A percentile compares a stretch with the other conserved stretches of the same genome.
Conservation (phyloP, 2,329 filamentous ascomycete genomes). For the Thyridium curvatum region DNA sequence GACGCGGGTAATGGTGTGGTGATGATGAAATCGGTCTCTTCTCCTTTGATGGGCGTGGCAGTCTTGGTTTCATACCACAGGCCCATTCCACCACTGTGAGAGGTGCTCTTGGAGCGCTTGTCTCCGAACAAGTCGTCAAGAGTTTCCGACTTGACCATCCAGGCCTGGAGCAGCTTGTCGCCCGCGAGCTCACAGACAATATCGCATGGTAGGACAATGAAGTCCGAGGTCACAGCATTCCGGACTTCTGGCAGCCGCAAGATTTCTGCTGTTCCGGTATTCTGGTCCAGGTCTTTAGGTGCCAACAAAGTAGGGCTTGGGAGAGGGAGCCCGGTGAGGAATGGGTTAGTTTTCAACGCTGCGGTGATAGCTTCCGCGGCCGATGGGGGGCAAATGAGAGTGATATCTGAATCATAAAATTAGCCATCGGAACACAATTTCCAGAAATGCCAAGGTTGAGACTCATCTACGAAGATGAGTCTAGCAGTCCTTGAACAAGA, state of each 20-base stretch:
- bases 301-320: slow-evolving; percentile 72
- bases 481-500: not conserved
- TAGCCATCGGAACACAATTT: slow-evolving; percentile 9
- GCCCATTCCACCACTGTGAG: slow-evolving; percentile 69
- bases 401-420: slow-evolving; percentile 44
- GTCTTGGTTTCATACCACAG: slow-evolving; percentile 87
- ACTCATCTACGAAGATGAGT: too few species aligned
- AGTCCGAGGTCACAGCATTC: slow-evolving; percentile 73
- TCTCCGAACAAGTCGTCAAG: slow-evolving; percentile 56
- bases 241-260: slow-evolving; percentile 79
- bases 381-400: slow-evolving; percentile 56
- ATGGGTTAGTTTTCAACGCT: slow-evolving; percentile 71
- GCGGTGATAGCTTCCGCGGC: slow-evolving; percentile 61
- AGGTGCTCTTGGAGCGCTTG: slow-evolving; percentile 11
- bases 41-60: slow-evolving; percentile 72
- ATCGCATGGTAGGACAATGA: slow-evolving; percentile 88
- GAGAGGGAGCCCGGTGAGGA: slow-evolving; percentile 65
- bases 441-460: not conserved
- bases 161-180: slow-evolving; percentile 77
- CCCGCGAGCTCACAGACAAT: slow-evolving; percentile 85
- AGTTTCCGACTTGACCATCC: slow-evolving; percentile 80
- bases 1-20: slow-evolving; percentile 61
- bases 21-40: slow-evolving; percentile 89
- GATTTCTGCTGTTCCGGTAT: slow-evolving; percentile 84
- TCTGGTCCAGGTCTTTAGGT: slow-evolving; percentile 69